Evolutionary conservation across 148 eudicot species (phyloP).

Genomic region (Vaccinium darrowii): DNA sequence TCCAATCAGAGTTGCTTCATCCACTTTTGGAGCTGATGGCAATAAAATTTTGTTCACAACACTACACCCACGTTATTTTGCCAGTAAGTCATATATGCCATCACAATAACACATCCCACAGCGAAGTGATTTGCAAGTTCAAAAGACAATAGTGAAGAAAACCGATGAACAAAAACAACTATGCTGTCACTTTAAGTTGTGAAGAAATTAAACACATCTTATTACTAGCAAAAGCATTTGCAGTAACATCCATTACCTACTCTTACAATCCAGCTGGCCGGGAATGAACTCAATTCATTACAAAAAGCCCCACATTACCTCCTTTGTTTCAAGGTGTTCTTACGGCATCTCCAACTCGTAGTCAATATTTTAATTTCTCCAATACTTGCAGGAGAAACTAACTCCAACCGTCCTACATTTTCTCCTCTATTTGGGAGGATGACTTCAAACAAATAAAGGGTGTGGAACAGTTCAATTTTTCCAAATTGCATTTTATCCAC

Average conservation of each 20-base stretch:
- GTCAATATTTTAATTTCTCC: not conserved
- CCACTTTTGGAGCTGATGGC: too few relatives aligned
- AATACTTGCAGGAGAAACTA: not conserved
- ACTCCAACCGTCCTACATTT: not conserved
- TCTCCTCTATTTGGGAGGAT: not conserved
- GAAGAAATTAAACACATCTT: not conserved
- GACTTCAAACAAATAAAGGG: not conserved
- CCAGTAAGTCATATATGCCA: not conserved
- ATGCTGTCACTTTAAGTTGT: not conserved
- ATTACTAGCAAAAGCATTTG: not conserved
- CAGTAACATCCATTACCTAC: not conserved
- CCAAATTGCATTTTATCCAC: not conserved
- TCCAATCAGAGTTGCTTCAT: not conserved
- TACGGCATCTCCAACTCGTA: not conserved
- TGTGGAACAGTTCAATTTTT: not conserved
- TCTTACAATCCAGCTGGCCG: not conserved
- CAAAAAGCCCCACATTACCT: not conserved
- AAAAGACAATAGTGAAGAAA: not conserved
- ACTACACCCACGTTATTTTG: not conserved
- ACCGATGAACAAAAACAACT: not conserved
- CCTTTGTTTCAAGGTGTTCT: not conserved
- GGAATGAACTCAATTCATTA: not conserved
- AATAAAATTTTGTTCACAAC: not conserved
- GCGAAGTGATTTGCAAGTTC: not conserved
- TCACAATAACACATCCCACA: not conserved